These are phyloP conservation scores for Pleurotus giganteus DNA, from an alignment of 768 basidiomycete species.

Conservation along the genomic window DNA sequence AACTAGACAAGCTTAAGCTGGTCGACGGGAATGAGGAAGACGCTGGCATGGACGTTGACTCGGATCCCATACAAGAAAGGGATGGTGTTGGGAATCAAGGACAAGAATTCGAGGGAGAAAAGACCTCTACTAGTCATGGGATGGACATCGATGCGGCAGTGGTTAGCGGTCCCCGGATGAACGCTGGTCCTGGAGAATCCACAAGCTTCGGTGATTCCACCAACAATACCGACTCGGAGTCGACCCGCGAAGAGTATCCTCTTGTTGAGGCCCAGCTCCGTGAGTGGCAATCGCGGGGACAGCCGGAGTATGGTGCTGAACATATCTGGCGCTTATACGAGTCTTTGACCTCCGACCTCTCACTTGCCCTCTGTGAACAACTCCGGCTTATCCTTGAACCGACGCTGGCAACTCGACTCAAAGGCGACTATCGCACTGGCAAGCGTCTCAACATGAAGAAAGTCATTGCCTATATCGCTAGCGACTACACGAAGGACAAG, in stretches of 20 bases:
- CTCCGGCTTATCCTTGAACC: conserved; percentile 95
- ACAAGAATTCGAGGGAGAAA: conserved; percentile 19
- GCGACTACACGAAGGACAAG: conserved; percentile 99
- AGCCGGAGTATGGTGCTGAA: conserved; percentile 55
- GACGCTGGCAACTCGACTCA: conserved; percentile 87
- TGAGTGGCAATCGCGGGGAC: conserved; percentile 60
- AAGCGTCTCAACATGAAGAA: conserved; percentile 99
- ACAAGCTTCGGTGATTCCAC: conserved; percentile 22
- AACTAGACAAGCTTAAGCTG: conserved; percentile 77
- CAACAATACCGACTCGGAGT: conserved; percentile 30
- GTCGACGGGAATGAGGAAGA: conserved; percentile 51
- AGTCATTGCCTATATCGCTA: conserved; percentile 96
- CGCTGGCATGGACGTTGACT: conserved; percentile 50
- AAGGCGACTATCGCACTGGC: conserved; percentile 96
- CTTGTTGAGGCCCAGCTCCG: conserved; percentile 49
- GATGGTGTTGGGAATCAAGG: conserved; percentile 22
- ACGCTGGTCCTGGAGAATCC: conserved; percentile 1
- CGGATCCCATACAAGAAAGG: conserved; percentile 19
- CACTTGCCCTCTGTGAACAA: conserved; percentile 92
- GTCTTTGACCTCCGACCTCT: conserved; percentile 85
- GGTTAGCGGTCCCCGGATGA: conserved; percentile 27
- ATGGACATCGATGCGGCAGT: conserved; percentile 25
- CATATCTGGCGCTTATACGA: conserved; percentile 92
- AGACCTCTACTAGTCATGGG: conserved; percentile 15
- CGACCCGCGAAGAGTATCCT: conserved; percentile 29